phyloP scores from a whole-genome alignment of 148 eudicot genomes.

The Rhododendron williamsianum region DNA sequence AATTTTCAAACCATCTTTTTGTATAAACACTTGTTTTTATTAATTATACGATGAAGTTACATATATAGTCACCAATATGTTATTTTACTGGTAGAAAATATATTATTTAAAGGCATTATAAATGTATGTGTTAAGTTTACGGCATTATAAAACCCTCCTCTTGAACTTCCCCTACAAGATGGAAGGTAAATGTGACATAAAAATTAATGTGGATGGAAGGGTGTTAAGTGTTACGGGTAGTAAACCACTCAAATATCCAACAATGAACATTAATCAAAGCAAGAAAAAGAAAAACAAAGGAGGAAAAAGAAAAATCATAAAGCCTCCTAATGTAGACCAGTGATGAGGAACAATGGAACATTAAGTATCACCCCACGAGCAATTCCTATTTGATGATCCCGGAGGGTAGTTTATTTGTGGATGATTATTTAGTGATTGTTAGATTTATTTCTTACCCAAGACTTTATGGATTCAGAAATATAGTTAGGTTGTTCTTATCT shows the following conservation, averaged over 20 bases:
- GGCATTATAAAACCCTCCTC: too few species aligned
- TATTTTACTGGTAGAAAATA: too few species aligned
- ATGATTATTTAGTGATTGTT: not conserved
- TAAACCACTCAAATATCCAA: not conserved
- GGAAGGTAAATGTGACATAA: too few species aligned
- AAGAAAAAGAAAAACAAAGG: not conserved
- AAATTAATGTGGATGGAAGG: too few species aligned
- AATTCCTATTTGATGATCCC: not conserved
- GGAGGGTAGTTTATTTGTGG: not conserved
- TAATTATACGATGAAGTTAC: too few species aligned
- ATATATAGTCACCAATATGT: too few species aligned
- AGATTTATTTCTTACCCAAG: not conserved
- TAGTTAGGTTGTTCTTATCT: not conserved
- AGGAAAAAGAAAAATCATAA: not conserved
- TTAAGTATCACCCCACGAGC: not conserved
- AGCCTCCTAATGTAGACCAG: not conserved
- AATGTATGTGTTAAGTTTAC: too few species aligned
- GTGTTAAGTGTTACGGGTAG: not conserved
- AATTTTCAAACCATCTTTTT: too few species aligned
- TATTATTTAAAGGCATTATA: too few species aligned
- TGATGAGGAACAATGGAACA: not conserved
- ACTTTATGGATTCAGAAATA: not conserved
- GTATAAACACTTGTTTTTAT: too few species aligned
- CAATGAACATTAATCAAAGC: not conserved
- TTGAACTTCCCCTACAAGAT: too few species aligned